Conservation (phyloP, 1,284 basidiomycete species). For the Puccinia triticina region DNA sequence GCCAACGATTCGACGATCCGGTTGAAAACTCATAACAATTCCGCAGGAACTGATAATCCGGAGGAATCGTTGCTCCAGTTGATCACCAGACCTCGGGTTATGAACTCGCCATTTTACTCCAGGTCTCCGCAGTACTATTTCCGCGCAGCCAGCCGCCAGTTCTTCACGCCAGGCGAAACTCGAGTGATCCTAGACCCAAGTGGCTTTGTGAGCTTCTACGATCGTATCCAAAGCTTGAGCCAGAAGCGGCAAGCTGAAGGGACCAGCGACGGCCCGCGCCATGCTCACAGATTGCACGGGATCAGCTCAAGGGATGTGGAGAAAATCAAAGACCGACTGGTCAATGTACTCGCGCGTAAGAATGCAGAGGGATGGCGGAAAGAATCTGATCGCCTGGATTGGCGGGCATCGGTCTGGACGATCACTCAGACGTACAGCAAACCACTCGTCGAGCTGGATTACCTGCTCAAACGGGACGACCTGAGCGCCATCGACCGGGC, state of each 20-base stretch:
- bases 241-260: not conserved
- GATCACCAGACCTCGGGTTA: not conserved
- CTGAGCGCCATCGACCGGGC: too few species aligned
- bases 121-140: constrained; percentile 57
- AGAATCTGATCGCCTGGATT: too few species aligned
- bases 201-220: too few species aligned
- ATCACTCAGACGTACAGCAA: constrained; percentile 12
- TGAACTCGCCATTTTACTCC: not conserved
- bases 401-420: not conserved
- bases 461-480: constrained; percentile 5
- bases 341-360: constrained; percentile 27
- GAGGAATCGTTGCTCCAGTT: not conserved
- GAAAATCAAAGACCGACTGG: not conserved
- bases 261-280: not conserved
- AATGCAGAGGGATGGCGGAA: constrained; percentile 8
- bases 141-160: constrained; percentile 63
- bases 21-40: not conserved
- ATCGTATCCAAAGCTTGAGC: constrained; percentile 58
- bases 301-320: constrained; percentile 28
- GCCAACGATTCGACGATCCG: too few species aligned
- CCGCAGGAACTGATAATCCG: not conserved
- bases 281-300: constrained; percentile 16
- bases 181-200: constrained; percentile 64
- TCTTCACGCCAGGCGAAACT: constrained; percentile 62
- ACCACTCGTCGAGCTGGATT: not conserved